Conservation (phyloP, 2,329 filamentous ascomycete genomes). For the Aureobasidium sp. region DNA sequence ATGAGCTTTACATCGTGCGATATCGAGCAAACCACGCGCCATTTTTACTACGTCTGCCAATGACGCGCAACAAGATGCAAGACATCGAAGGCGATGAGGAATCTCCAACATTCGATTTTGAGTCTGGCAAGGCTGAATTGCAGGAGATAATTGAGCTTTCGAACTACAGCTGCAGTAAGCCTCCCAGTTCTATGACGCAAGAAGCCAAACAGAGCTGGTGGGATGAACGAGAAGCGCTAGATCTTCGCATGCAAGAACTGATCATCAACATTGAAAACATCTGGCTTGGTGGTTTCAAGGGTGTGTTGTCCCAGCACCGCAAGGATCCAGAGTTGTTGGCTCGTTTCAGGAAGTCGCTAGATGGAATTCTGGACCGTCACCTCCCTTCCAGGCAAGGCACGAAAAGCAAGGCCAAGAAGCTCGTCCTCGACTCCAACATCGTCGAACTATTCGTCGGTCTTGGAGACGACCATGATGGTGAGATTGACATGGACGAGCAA, state of each 20-base stretch:
- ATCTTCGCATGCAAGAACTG: slow-evolving; percentile 66
- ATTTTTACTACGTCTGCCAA: slow-evolving; percentile 77
- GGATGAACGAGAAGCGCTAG: slow-evolving; percentile 72
- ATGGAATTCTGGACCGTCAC: slow-evolving; percentile 71
- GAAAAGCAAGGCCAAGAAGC: slow-evolving; percentile 40
- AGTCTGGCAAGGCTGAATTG: slow-evolving; percentile 70
- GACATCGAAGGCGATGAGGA: slow-evolving; percentile 50
- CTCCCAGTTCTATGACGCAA: slow-evolving; percentile 62
- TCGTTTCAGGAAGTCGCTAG: slow-evolving; percentile 69
- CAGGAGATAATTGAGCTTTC: slow-evolving; percentile 72
- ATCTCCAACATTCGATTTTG: slow-evolving; percentile 73
- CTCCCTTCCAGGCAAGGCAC: slow-evolving; percentile 68
- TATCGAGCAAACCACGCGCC: slow-evolving; percentile 67
- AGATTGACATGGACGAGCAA: slow-evolving; percentile 72
- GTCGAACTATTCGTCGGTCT: slow-evolving; percentile 84
- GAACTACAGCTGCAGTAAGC: slow-evolving; percentile 73
- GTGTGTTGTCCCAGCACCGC: slow-evolving; percentile 74
- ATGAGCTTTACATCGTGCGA: slow-evolving; percentile 84
- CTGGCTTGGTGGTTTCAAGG: slow-evolving; percentile 92
- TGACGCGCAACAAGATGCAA: slow-evolving; percentile 72
- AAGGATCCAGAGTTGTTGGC: slow-evolving; percentile 57
- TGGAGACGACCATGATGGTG: slow-evolving; percentile 60
- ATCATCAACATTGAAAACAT: slow-evolving; percentile 81
- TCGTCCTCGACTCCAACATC: slow-evolving; percentile 57
- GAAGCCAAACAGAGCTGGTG: slow-evolving; percentile 81